Base-by-base conservation (phyloP, 1,139 yeast species). In the Yamadazyma kanchanaburiensis region DNA sequence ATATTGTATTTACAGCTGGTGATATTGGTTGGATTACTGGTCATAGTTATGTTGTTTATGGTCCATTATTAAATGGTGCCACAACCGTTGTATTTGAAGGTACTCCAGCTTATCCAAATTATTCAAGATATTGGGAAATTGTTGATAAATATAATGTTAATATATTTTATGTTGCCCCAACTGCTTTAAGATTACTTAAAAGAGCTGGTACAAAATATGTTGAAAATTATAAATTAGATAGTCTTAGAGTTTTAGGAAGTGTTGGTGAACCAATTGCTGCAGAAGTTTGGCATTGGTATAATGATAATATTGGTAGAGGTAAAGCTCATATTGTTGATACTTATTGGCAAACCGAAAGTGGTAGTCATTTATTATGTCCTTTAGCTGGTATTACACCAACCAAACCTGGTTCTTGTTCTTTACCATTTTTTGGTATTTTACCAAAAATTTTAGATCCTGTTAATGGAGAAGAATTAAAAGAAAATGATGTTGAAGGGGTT, bases 181-280 rank as follows among this genome's bases (percentile, higher is more conserved):
- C 95, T 16, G 95, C 95, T 11, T 67, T 85, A 46, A 75, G 95
- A 56, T 66, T 85, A 49, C 70, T 85, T 58, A 85, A 84, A 63
- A 71, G 94, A 51, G 94, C 94, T 19, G 95, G 95, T 35, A 74
- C 78, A 43, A 67, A 76, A 34, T 77, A 60, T 49, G 74, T 83
- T 45, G 80, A 77, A 46, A 70, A 75, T 17, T 77, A 66, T 53
- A 81, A 83, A 45, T 67, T 85, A 49, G 69, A 75, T 32, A 71
- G 87, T 3, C 48, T 85, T 39, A 71, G 95, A 49, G 79, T 77
- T 20, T 68, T 85, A 38, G 95, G 95, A 15, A 80, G 94, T 9
- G 95, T 85, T 26, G 95, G 95, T 53, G 95, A 85, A 58, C 95
- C 95, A 40, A 85, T 85, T 57, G 94, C 95, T 21, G 86, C 89